These are phyloP conservation scores for Aspergillus japonicus DNA, from an alignment of 2,329 filamentous ascomycete species.

Conservation along the genomic window DNA sequence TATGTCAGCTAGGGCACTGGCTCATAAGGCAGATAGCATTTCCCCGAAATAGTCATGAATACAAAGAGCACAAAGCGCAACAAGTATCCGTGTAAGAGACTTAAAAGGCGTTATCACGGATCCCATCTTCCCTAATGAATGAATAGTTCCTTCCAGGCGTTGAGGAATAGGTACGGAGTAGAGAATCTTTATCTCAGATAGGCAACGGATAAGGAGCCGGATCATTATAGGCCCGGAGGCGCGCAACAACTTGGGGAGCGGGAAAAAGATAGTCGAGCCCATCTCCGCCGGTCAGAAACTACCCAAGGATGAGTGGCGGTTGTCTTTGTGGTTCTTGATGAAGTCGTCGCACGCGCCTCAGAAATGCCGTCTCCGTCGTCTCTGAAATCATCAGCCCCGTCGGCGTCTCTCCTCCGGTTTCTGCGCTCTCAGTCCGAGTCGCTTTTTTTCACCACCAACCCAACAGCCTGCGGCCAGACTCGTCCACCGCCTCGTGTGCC, in stretches of 20 bases:
- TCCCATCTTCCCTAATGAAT: too few relatives aligned
- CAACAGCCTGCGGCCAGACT: constrained; percentile 25
- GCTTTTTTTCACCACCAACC: constrained; percentile 50
- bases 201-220: not conserved
- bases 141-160: too few relatives aligned
- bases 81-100: too few relatives aligned
- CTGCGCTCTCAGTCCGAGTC: constrained; percentile 68
- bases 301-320: constrained; percentile 1
- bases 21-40: too few relatives aligned
- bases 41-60: too few relatives aligned
- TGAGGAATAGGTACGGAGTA: too few relatives aligned
- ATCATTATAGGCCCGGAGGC: constrained; percentile 10
- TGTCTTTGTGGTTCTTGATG: constrained; percentile 8
- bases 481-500: constrained; percentile 14
- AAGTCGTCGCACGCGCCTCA: constrained; percentile 22
- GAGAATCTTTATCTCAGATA: not conserved
- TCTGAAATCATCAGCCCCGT: constrained; percentile 48
- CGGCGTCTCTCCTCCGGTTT: constrained; percentile 65
- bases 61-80: too few relatives aligned
- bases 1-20: too few relatives aligned
- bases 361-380: constrained; percentile 40
- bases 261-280: not conserved
- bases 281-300: not conserved
- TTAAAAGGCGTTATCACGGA: too few relatives aligned
- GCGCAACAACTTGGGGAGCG: constrained; percentile 7